Evolutionary conservation across 768 basidiomycete genomes (phyloP), one percentile per base, ranked within the genome.

Genomic region (Xerocomellus dryophilus): DNA sequence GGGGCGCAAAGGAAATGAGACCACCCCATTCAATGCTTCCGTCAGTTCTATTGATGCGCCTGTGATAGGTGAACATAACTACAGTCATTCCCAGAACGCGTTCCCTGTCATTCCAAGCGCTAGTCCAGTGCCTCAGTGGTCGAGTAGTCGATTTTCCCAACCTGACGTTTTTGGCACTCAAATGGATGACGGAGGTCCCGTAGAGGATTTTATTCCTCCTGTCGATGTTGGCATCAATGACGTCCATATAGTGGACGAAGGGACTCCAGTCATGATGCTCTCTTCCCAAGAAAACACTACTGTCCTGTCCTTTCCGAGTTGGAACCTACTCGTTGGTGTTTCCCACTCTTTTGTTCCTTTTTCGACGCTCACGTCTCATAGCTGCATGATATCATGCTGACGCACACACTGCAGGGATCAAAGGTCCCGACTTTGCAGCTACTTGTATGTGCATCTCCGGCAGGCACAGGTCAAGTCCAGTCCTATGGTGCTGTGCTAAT

Each of bases 321-420:
- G 81, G 81, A 78, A 74, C 53, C 72, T 74, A 17, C 79, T 84
- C 75, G 87, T 88, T 64, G 20, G 70, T 66, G 8, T 59, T 34
- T 18, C 38, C 10, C 10, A 27, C 15, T 27, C 21, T n/a, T 49
- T 46, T 47, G 36, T 38, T 21, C 17, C 23, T 36, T 54, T 36
- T 32, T 36, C 27, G 27, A 31, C 44, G 43, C 47, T 61, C 35
- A 61, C 17, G 17, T 49, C 11, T 21, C 12, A 35, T 40, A 90
- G 88, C 69, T 88, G 43, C 81, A 79, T 57, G 76, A 79, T 39
- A 74, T 85, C 27, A 66, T 89, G n/a, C 62, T 88, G 49, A 81
- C 79, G 0, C 88, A 90, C 66, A 71, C 73, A 3, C 65, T 72
- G 29, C 70, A 73, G 1, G 64, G 67, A 17, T 72, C 67, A 7